A percentile compares a stretch with the other conserved stretches of the same genome.
Evolutionary conservation across 768 basidiomycete genomes (phyloP).

Genomic region (Lentinula raphanica): DNA sequence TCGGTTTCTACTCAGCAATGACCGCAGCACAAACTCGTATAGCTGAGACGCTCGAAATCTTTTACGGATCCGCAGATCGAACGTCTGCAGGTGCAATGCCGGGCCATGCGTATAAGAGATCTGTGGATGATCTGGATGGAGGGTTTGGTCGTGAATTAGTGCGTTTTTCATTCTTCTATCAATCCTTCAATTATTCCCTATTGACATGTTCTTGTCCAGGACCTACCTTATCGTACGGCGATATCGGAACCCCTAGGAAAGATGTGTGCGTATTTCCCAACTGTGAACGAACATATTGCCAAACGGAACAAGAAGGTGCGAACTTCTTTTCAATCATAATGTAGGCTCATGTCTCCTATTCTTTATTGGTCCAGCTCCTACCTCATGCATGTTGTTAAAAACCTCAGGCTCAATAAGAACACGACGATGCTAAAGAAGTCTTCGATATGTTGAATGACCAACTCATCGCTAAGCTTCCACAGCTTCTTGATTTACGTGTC

Average conservation of each 20-base stretch:
- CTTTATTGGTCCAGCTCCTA: too few relatives aligned
- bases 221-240: constrained; percentile 89
- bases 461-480: constrained; percentile 84
- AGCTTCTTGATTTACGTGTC: constrained; percentile 89
- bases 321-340: too few relatives aligned
- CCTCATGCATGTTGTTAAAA: too few relatives aligned
- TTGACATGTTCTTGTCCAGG: too few relatives aligned
- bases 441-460: constrained; percentile 93
- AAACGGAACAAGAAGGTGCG: constrained; percentile 95
- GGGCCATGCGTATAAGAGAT: constrained; percentile 91
- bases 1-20: constrained; percentile 68
- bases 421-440: constrained; percentile 91
- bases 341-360: too few relatives aligned
- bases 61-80: constrained; percentile 84
- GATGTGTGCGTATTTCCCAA: constrained; percentile 92
- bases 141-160: constrained; percentile 84
- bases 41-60: constrained; percentile 89
- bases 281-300: constrained; percentile 87
- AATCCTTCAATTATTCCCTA: too few relatives aligned
- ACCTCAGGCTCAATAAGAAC: constrained; percentile 96
- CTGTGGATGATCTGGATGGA: constrained; percentile 88
- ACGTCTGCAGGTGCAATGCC: constrained; percentile 93
- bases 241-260: constrained; percentile 94
- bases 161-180: constrained; percentile 22
- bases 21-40: constrained; percentile 87